phyloP scores from a whole-genome alignment of 306 rosid genomes.

The Medicago lupulina region DNA sequence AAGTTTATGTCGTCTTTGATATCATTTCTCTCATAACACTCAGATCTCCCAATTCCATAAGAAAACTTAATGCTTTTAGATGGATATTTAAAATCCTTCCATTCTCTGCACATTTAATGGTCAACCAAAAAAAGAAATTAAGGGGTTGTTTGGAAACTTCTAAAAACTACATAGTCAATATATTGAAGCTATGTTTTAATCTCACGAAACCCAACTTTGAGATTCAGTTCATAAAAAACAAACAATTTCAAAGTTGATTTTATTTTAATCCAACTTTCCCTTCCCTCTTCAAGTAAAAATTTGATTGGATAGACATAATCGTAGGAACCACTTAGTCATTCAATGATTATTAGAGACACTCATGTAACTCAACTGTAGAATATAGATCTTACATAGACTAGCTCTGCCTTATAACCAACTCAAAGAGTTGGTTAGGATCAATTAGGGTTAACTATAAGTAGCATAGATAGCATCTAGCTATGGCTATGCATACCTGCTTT shows the following conservation, averaged over 20 bases:
- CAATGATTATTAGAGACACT: not conserved
- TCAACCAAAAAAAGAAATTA: slow-evolving; percentile 24
- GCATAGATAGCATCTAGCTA: too few species aligned
- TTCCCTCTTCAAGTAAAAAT: not conserved
- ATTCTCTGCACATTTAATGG: slow-evolving; percentile 62
- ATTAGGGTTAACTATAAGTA: too few species aligned
- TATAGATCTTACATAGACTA: too few species aligned
- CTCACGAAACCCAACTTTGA: not conserved
- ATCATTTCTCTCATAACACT: slow-evolving; percentile 51
- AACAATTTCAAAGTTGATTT: slow-evolving; percentile 1
- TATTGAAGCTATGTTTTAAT: not conserved
- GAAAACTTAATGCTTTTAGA: slow-evolving; percentile 65
- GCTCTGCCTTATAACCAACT: too few species aligned
- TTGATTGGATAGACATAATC: not conserved
- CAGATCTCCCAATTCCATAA: slow-evolving; percentile 46
- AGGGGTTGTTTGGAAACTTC: not conserved
- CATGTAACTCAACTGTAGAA: too few species aligned
- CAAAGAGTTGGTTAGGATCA: too few species aligned
- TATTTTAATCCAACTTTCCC: not conserved
- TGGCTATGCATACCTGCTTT: too few species aligned
- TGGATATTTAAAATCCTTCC: slow-evolving; percentile 75
- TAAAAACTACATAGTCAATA: slow-evolving; percentile 1
- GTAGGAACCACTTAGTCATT: not conserved
- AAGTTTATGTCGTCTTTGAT: slow-evolving; percentile 46
- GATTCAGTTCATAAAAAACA: not conserved